Conservation (phyloP, 805 yeast genomes). For the Suhomyces sp. region DNA sequence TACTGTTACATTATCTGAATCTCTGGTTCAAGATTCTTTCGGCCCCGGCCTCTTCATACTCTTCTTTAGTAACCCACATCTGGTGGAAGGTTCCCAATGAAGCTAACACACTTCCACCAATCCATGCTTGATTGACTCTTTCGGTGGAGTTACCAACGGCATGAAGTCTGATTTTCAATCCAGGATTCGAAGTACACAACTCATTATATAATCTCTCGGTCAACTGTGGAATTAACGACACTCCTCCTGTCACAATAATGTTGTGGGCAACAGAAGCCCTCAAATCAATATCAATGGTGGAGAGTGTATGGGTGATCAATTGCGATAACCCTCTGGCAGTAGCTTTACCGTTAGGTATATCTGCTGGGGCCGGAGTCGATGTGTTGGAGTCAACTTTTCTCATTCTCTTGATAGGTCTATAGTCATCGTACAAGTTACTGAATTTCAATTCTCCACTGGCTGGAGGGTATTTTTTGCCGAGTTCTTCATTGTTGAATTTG, state of each 20-base stretch:
- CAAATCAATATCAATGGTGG: slow-evolving; percentile 71
- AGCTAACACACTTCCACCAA: slow-evolving; percentile 87
- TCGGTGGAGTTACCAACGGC: slow-evolving; percentile 77
- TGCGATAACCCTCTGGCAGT: slow-evolving; percentile 53
- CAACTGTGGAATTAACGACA: slow-evolving; percentile 76
- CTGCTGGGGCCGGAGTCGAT: slow-evolving; percentile 17
- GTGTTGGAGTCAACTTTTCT: slow-evolving; percentile 40
- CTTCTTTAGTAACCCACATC: slow-evolving; percentile 85
- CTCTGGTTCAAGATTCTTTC: slow-evolving; percentile 77
- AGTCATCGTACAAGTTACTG: slow-evolving; percentile 53
- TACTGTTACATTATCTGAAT: slow-evolving; percentile 52
- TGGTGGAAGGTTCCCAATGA: slow-evolving; percentile 94
- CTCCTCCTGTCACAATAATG: slow-evolving; percentile 82
- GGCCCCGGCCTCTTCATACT: slow-evolving; percentile 84
- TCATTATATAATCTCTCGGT: slow-evolving; percentile 75
- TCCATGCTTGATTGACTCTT: slow-evolving; percentile 80
- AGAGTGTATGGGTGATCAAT: slow-evolving; percentile 53
- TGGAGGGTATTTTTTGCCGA: slow-evolving; percentile 27
- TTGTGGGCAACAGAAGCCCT: slow-evolving; percentile 86
- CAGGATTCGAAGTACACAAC: slow-evolving; percentile 68
- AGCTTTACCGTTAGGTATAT: slow-evolving; percentile 11
- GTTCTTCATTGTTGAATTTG: slow-evolving; percentile 23
- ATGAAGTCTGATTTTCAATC: slow-evolving; percentile 78
- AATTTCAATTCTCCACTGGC: slow-evolving; percentile 53
- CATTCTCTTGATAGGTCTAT: slow-evolving; percentile 68